phyloP scores from a whole-genome alignment of 1,139 yeast species.

The Magnusiomyces paraingens region DNA sequence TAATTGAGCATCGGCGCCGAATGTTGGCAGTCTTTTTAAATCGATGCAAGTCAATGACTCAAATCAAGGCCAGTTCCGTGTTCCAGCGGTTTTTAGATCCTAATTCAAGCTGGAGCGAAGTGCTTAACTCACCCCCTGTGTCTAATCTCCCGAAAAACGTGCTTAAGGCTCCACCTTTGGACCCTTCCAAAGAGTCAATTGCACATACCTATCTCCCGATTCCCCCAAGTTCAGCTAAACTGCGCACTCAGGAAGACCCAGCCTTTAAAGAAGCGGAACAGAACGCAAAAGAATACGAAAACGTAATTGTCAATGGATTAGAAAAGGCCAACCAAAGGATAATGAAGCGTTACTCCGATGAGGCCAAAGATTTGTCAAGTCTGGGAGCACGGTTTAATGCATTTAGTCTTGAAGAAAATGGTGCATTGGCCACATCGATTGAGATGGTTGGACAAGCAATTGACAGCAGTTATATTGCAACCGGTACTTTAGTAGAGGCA shows the following conservation, averaged over 20 bases:
- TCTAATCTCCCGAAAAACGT: slow-evolving; percentile 48
- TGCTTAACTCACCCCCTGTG: slow-evolving; percentile 50
- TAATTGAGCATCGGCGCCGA: slow-evolving; percentile 63
- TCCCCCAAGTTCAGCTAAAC: slow-evolving; percentile 43
- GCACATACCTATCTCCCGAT: slow-evolving; percentile 60
- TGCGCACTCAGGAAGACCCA: slow-evolving; percentile 30
- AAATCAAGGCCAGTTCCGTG: slow-evolving; percentile 52
- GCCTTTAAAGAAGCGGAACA: slow-evolving; percentile 41
- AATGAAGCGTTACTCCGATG: slow-evolving; percentile 54
- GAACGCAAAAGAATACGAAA: slow-evolving; percentile 51
- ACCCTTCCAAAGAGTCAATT: slow-evolving; percentile 47
- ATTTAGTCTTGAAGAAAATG: slow-evolving; percentile 58
- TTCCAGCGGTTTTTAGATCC: slow-evolving; percentile 80
- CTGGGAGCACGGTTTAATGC: slow-evolving; percentile 68
- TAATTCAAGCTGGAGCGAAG: slow-evolving; percentile 66
- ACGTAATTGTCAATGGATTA: slow-evolving; percentile 47
- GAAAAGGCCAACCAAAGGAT: slow-evolving; percentile 63
- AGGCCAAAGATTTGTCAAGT: slow-evolving; percentile 62
- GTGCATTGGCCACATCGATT: slow-evolving; percentile 44
- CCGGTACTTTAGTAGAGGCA: slow-evolving; percentile 61
- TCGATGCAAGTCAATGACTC: slow-evolving; percentile 57
- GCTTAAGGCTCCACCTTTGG: slow-evolving; percentile 48
- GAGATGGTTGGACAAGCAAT: slow-evolving; percentile 78
- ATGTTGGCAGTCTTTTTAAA: slow-evolving; percentile 72
- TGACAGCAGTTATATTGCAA: slow-evolving; percentile 62